A percentile compares a stretch with the other conserved stretches of the same genome.
Evolutionary conservation across 768 basidiomycete species (phyloP).

Genomic region (Suillus tomentosus): DNA sequence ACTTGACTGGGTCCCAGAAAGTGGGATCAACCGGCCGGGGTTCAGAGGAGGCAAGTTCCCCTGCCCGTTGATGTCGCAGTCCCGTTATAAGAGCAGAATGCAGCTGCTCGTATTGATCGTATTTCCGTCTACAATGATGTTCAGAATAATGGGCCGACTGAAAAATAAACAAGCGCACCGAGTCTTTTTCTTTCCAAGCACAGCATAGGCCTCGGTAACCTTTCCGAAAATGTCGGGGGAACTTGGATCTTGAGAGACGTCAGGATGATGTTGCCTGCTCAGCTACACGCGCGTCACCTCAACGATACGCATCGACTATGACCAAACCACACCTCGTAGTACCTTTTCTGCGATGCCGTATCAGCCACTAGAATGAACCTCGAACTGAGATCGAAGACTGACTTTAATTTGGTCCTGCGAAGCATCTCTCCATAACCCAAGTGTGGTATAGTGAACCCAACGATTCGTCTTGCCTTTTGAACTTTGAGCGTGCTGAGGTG

Average conservation of each 20-base stretch:
- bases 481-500: background rate
- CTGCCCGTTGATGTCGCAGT: background rate
- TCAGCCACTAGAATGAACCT: background rate
- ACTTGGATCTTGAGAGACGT: constrained; percentile 1
- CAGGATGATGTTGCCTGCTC: constrained; percentile 4
- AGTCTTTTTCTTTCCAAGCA: constrained; percentile 2
- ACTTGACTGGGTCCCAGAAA: background rate
- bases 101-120: constrained; percentile 3
- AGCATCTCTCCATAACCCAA: constrained; percentile 8
- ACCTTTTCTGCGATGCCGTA: background rate
- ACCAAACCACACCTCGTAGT: constrained; percentile 5
- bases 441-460: constrained; percentile 5
- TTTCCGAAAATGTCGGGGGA: background rate
- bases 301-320: background rate
- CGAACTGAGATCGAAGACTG: background rate
- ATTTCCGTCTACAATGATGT: background rate
- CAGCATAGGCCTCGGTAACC: constrained; percentile 3
- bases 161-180: background rate
- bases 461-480: background rate
- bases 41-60: background rate
- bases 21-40: constrained; percentile 6
- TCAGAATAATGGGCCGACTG: background rate
- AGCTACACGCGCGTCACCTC: background rate
- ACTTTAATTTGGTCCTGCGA: constrained; percentile 7
- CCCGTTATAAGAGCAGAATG: constrained; percentile 1